A percentile compares a stretch with the other conserved stretches of the same genome.
These are phyloP conservation scores for Coemansia sp. DNA, from an alignment of 192 early-diverging fungal genomes.

Conservation along the genomic window DNA sequence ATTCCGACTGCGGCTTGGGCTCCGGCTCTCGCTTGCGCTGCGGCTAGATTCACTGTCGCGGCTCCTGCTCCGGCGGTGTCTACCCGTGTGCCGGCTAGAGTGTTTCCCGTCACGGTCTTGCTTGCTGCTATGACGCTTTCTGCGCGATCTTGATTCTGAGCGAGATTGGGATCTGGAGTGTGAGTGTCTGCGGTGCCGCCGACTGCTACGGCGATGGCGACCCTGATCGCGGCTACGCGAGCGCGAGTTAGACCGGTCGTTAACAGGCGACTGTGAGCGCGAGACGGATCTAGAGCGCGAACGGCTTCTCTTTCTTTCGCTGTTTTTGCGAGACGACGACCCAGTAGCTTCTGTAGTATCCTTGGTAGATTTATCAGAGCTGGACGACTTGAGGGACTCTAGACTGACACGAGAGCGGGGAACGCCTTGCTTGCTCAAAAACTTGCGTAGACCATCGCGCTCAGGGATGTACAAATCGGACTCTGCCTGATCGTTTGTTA, in stretches of 20 bases:
- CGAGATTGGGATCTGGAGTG: conserved; percentile 17
- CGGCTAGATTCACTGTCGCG: conserved; percentile 14
- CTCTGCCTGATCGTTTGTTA: conserved; percentile 47
- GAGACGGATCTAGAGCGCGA: conserved; percentile 16
- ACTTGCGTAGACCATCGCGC: conserved; percentile 52
- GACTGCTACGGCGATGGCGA: conserved; percentile 13
- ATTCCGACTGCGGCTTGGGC: conserved; percentile 21
- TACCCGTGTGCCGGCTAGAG: conserved; percentile 6
- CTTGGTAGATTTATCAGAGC: conserved; percentile 12
- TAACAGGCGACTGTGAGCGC: conserved; percentile 23
- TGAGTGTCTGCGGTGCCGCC: conserved; percentile 26
- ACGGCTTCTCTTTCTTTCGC: conserved; percentile 17
- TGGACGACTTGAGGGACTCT: conserved; percentile 35
- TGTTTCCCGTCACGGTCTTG: conserved; percentile 3
- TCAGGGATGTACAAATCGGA: conserved; percentile 46
- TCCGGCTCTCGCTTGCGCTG: conserved; percentile 16
- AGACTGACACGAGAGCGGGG: conserved; percentile 37
- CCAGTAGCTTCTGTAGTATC: background rate
- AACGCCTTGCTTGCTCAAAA: conserved; percentile 51
- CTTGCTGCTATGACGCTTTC: conserved; percentile 12
- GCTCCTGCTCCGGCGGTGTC: conserved; percentile 21
- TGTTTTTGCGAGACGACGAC: conserved; percentile 4
- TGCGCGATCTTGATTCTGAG: conserved; percentile 16
- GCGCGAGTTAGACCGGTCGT: conserved; percentile 15
- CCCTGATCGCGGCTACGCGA: conserved; percentile 20